These are phyloP conservation scores for Skeletonema marinoi DNA, from an alignment of 108 stramenopile genomes.

Conservation along the genomic window DNA sequence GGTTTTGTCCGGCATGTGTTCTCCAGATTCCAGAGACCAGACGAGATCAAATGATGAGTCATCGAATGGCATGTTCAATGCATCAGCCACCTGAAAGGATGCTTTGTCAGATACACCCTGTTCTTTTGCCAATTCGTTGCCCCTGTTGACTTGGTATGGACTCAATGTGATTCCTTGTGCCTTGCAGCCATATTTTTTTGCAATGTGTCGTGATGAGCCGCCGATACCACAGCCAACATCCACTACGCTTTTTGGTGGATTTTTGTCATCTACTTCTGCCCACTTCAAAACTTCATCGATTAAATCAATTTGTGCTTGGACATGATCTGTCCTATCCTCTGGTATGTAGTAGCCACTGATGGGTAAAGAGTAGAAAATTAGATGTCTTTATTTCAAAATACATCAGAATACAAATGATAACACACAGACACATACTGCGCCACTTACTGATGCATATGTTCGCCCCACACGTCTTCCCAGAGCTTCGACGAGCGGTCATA, in stretches of 20 bases:
- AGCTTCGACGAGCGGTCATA: constrained; percentile 91
- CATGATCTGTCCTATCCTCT: constrained; percentile 75
- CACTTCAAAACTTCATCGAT: constrained; percentile 93
- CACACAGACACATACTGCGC: not conserved
- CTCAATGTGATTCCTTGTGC: constrained; percentile 91
- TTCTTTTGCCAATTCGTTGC: constrained; percentile 82
- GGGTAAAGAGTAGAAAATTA: not conserved
- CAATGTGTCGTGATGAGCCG: constrained; percentile 89
- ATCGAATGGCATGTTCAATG: constrained; percentile 88
- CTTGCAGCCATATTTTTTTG: constrained; percentile 65
- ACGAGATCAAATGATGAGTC: constrained; percentile 91
- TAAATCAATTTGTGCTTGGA: constrained; percentile 90
- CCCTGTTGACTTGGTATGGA: constrained; percentile 90
- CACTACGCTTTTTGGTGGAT: constrained; percentile 45
- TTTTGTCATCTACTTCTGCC: constrained; percentile 58
- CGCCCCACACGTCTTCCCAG: constrained; percentile 96
- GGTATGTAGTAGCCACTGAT: constrained; percentile 81
- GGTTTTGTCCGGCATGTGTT: constrained; percentile 97
- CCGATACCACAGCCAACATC: constrained; percentile 98
- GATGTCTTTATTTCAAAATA: not conserved
- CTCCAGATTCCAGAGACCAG: constrained; percentile 95
- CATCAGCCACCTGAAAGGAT: constrained; percentile 92
- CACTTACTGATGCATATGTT: constrained; percentile 81
- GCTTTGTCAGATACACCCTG: constrained; percentile 75
- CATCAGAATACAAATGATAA: not conserved